phyloP scores from a whole-genome alignment of 2,329 filamentous ascomycete species.

The Hypoxylon sp. region DNA sequence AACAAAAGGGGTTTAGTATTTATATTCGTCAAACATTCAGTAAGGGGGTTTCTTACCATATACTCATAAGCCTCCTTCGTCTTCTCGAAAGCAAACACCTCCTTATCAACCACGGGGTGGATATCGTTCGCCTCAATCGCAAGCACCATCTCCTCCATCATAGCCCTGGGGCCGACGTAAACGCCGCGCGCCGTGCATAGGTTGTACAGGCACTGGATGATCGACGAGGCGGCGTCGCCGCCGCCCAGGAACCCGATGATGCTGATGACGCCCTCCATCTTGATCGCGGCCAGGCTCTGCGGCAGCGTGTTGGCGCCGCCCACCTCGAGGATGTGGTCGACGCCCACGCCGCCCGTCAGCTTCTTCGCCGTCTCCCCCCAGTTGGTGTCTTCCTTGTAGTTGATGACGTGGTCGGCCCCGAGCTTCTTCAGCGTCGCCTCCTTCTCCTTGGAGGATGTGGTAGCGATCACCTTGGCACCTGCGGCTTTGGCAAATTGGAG shows the following conservation, averaged over 20 bases:
- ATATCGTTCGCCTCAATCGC: slow-evolving; percentile 58
- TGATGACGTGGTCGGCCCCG: slow-evolving; percentile 63
- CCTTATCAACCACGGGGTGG: slow-evolving; percentile 56
- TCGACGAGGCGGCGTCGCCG: slow-evolving; percentile 59
- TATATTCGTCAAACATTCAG: too few species aligned
- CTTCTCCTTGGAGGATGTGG: slow-evolving; percentile 61
- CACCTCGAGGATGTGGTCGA: slow-evolving; percentile 63
- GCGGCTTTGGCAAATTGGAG: slow-evolving; percentile 67
- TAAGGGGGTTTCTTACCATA: slow-evolving; percentile 54
- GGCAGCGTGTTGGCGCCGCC: slow-evolving; percentile 58
- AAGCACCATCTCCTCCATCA: slow-evolving; percentile 59
- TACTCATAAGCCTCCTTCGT: slow-evolving; percentile 63
- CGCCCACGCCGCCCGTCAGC: slow-evolving; percentile 58
- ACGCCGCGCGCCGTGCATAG: slow-evolving; percentile 57
- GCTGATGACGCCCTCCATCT: slow-evolving; percentile 60
- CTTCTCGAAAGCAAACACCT: slow-evolving; percentile 55
- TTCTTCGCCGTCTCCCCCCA: slow-evolving; percentile 60
- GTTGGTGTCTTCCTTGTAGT: slow-evolving; percentile 59
- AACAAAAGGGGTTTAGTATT: slow-evolving; percentile 26
- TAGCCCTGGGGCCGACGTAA: slow-evolving; percentile 55
- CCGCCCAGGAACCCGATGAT: slow-evolving; percentile 59
- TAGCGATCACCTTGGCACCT: slow-evolving; percentile 62
- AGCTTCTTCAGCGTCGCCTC: slow-evolving; percentile 57
- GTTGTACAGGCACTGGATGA: slow-evolving; percentile 61
- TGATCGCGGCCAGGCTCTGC: slow-evolving; percentile 60